Evolutionary conservation across 495 filamentous ascomycete species (phyloP), one percentile per base, ranked within the genome.

Genomic region (Podospora fimiseda): DNA sequence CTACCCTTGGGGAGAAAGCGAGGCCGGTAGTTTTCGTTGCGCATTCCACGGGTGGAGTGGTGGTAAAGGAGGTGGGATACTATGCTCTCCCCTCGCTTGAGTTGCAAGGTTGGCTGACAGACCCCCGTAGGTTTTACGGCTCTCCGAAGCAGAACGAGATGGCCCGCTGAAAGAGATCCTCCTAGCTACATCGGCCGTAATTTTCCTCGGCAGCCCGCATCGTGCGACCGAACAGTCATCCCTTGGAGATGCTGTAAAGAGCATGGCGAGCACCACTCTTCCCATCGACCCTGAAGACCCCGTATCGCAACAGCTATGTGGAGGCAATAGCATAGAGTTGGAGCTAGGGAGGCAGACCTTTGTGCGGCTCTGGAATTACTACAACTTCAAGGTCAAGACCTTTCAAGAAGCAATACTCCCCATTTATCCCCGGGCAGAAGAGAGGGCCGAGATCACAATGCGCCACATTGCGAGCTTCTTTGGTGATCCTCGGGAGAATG

Each of bases 331-430:
- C 24, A 43, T 52, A 2, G 50, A 59, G 23, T 42, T 53, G 0
- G 63, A 68, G 39, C 45, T 62, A 13, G 63, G 59, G 7, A 49
- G 61, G 8, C 56, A 61, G 22, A 20, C 63, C 0, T 70, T 70
- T 49, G 21, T 65, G 19, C 52, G 65, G 16, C 39, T 63, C 18
- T 68, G 65, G 67, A 66, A 65, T 27, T 61, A 59, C 38, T 64
- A 63, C 47, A 70, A 70, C 48, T 70, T 70, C 52, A 52, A 43
- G 16, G 69, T 72, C 30, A 70, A 69, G 55, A 72, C 67, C 3
- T 72, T 67, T 33, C 65, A 70, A 49, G 67, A 72, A 46, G 57
- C 58, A 2, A 52, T 63, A 15, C 37, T 66, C 19, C 53, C 55
- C 4, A 57, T 47, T 13, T 55, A 50, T n/a, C 36, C 50, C 15